Percentiles rank a stretch among this genome's conserved stretches.
Conservation (phyloP, 2,329 filamentous ascomycete species). For the Didymella pomorum region DNA sequence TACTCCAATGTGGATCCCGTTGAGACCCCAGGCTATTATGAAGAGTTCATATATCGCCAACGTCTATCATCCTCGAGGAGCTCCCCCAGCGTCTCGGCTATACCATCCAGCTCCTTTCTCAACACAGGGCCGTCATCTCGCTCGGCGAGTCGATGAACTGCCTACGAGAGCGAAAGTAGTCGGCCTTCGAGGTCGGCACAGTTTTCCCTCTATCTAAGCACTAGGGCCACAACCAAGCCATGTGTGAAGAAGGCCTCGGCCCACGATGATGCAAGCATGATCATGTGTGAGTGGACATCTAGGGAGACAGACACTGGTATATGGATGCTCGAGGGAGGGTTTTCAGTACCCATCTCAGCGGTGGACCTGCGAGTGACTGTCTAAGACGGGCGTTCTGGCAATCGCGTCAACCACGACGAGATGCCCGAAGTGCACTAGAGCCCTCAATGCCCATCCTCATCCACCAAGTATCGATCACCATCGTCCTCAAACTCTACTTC, state of each 20-base stretch:
- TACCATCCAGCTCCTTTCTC: background rate
- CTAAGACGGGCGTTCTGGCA: background rate
- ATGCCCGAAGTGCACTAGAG: background rate
- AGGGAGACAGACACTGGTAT: no score
- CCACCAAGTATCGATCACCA: constrained; percentile 9
- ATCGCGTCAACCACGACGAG: no score
- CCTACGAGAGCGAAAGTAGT: background rate
- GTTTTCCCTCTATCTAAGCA: background rate
- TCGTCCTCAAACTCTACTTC: constrained; percentile 5
- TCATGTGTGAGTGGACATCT: background rate
- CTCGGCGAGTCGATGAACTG: background rate
- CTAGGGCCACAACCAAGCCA: no score
- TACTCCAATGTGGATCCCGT: no score
- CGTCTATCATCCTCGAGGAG: background rate
- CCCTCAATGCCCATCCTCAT: background rate
- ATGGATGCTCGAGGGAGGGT: background rate
- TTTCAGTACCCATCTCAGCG: background rate
- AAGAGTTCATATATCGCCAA: background rate
- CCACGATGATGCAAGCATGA: background rate
- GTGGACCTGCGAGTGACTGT: background rate
- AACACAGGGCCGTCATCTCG: background rate
- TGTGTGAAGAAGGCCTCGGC: no score
- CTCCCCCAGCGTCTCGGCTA: background rate
- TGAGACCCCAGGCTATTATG: background rate
- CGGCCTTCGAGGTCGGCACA: background rate